Evolutionary conservation across 352 stramenopile genomes (phyloP).

Genomic region (Pythium phragmiticola): DNA sequence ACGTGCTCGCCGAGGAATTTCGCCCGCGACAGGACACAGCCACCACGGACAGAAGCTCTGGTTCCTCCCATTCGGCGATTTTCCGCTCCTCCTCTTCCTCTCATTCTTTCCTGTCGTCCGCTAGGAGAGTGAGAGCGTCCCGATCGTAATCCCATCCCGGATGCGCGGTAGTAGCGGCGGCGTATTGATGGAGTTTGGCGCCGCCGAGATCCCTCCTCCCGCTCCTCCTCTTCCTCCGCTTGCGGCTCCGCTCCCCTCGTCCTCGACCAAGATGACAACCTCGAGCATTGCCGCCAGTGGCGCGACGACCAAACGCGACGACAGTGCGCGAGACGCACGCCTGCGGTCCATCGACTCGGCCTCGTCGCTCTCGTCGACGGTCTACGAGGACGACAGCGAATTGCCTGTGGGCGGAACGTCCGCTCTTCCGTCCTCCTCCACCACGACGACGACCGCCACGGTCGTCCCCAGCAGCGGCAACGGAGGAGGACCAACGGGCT

Average conservation of each 20-base stretch:
- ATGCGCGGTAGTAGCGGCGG: conserved; percentile 17
- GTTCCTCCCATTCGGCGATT: not conserved
- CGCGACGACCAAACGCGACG: conserved; percentile 1
- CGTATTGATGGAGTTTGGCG: conserved; percentile 19
- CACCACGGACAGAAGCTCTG: not conserved
- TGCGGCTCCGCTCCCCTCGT: not conserved
- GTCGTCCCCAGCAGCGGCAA: not conserved
- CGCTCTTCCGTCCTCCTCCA: not conserved
- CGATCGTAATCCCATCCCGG: not conserved
- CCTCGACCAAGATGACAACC: conserved; percentile 3
- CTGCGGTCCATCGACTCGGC: conserved; percentile 16
- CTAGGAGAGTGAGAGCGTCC: not conserved
- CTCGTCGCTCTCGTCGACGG: conserved; percentile 17
- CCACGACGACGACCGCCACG: not conserved
- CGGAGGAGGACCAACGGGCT: not conserved
- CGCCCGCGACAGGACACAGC: conserved; percentile 2
- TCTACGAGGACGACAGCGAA: conserved; percentile 19
- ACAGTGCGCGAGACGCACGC: not conserved
- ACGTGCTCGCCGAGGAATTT: not conserved
- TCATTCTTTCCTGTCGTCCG: not conserved
- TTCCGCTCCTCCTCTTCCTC: conserved; percentile 2
- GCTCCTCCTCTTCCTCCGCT: not conserved
- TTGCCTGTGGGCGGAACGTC: not conserved
- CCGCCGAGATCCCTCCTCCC: conserved; percentile 3
- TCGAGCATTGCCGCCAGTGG: not conserved